Percentiles rank a stretch among this genome's conserved stretches.
Conservation (phyloP, 176 grass and related monocot genomes). For the Zoysia japonica region DNA sequence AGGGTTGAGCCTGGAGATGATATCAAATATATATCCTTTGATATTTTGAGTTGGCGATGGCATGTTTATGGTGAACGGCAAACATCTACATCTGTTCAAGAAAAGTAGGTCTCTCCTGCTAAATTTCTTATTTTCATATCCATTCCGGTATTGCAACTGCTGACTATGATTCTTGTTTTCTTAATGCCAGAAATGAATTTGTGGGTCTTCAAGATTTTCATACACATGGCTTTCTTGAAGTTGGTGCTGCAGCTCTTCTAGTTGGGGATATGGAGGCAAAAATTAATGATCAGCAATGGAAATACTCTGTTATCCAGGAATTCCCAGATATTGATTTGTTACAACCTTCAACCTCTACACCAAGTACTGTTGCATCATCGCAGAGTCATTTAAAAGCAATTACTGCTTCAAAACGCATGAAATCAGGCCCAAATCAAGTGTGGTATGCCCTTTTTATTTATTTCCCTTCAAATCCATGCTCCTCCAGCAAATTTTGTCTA, state of each 20-base stretch:
- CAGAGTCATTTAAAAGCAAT: constrained; percentile 93
- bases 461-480: background rate
- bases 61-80: constrained; percentile 54
- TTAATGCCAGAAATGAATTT: constrained; percentile 57
- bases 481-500: background rate
- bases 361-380: constrained; percentile 65
- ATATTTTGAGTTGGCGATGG: constrained; percentile 93
- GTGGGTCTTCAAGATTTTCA: constrained; percentile 59
- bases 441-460: constrained; percentile 59
- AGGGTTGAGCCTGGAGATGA: constrained; percentile 47
- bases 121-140: constrained; percentile 14
- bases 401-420: constrained; percentile 96
- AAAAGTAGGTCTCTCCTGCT: constrained; percentile 57
- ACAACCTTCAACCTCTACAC: constrained; percentile 69
- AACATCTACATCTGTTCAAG: constrained; percentile 51
- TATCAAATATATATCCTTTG: constrained; percentile 84
- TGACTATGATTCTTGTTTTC: constrained; percentile 29
- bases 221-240: constrained; percentile 68
- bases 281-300: constrained; percentile 76
- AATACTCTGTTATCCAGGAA: constrained; percentile 63
- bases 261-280: constrained; percentile 76
- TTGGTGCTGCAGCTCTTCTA: constrained; percentile 91
- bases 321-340: constrained; percentile 89
- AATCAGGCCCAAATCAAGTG: constrained; percentile 82
- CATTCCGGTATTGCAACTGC: constrained; percentile 18